Evolutionary conservation across 352 stramenopile species (phyloP), one percentile per base, ranked within the genome.

Genomic region (Elongisporangium anandrum): DNA sequence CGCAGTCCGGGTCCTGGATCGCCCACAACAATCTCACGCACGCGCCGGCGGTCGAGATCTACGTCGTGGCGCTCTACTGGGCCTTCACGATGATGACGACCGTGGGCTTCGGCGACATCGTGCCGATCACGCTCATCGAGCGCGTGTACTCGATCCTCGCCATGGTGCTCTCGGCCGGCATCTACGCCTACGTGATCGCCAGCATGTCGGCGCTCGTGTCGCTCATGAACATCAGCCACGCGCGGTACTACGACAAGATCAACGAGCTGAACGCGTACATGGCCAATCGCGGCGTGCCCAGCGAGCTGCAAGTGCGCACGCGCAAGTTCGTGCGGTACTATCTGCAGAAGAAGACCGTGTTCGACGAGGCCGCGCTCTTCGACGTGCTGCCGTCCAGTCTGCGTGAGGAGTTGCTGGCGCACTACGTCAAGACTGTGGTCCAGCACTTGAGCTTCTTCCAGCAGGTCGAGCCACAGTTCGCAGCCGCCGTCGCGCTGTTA

Each of bases 31-130:
- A 13, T 13, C 29, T 41, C 9, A 41, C 34, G 9, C 41, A 63
- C 13, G 60, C 56, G 0, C 47, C 68, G 8, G 3, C 61, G 6
- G 22, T 23, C n/a, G 61, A 75, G 39, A 66, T 75, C 22, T 90
- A 90, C 70, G 64, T 89, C 19, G 65, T 73, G 12, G 80, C 75
- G 20, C 56, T 90, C 4, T 91, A 91, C 61, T 91, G 79, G 81
- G 65, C 73, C 6, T 85, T 88, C 56, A 90, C 79, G 16, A 88
- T 81, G 51, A 87, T 89, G 72, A 90, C 80, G 2, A 91, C 81
- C 6, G 80, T 90, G 10, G 81, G 81, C 21, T 91, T 87, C 70
- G 81, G 81, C 16, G 81, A 91, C 66, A 79, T 92, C 22, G 47
- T 77, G 22, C 78, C 79, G 0, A 64, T 75, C 1, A 85, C 69